phyloP scores from a whole-genome alignment of 2,329 filamentous ascomycete species.

The Helotiales sp. region DNA sequence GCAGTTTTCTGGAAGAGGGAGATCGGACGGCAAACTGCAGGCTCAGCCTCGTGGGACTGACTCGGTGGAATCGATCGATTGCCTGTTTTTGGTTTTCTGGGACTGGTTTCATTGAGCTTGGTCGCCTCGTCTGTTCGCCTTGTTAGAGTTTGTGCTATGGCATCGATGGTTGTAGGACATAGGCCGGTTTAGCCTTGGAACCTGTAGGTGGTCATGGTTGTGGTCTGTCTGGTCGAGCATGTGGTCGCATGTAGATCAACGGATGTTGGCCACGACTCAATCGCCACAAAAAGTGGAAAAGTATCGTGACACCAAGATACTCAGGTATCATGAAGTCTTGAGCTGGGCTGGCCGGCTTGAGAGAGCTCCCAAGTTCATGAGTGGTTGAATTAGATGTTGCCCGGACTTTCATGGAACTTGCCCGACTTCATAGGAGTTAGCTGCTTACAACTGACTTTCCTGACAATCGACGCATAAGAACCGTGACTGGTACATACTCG shows the following conservation, averaged over 20 bases:
- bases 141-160: neutral
- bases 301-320: neutral
- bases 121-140: slow-evolving; percentile 2
- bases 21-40: neutral
- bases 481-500: neutral
- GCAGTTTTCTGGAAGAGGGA: neutral
- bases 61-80: neutral
- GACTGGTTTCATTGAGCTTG: neutral
- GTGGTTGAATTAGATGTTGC: neutral
- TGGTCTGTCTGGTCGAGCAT: neutral
- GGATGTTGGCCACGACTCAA: neutral
- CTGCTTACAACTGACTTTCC: neutral
- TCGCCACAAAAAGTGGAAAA: neutral
- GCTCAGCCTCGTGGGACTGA: neutral
- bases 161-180: neutral
- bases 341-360: neutral
- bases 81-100: neutral
- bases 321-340: neutral
- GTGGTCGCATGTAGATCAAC: slow-evolving; percentile 3
- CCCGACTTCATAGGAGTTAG: neutral
- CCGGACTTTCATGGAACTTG: neutral
- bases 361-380: neutral
- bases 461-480: neutral
- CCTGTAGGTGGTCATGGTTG: neutral
- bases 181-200: neutral